A percentile compares a stretch with the other conserved stretches of the same genome.
Conservation (phyloP, 75 land plant species). For the Picea glauca region DNA sequence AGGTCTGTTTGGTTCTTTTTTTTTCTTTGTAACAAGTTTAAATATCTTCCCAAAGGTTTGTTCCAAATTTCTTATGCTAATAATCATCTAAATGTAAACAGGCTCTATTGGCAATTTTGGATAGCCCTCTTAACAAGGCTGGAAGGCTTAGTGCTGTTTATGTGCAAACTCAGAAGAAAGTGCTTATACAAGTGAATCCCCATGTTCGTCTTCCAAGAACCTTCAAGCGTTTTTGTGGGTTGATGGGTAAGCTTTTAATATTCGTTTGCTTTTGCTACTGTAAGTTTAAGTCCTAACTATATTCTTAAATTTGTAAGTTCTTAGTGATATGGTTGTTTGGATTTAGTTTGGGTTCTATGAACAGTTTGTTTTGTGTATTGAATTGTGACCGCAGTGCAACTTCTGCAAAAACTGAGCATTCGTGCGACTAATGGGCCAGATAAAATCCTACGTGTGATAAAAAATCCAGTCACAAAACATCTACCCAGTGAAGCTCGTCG, state of each 20-base stretch:
- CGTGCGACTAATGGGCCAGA: constrained; percentile 81
- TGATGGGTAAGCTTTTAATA: constrained; percentile 72
- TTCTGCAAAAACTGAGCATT: constrained; percentile 77
- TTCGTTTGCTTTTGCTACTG: neutral
- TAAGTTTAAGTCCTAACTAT: neutral
- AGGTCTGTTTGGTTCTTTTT: constrained; percentile 27
- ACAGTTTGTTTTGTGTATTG: neutral
- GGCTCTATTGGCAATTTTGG: constrained; percentile 87
- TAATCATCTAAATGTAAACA: constrained; percentile 15
- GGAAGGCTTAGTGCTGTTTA: constrained; percentile 74
- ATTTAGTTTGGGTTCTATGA: neutral
- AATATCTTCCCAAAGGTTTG: neutral
- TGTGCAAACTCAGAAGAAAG: constrained; percentile 77
- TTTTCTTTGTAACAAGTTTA: neutral
- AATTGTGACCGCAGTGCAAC: constrained; percentile 65
- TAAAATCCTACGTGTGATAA: constrained; percentile 74
- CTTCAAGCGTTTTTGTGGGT: constrained; percentile 78
- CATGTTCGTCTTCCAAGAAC: constrained; percentile 94
- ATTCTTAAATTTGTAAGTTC: neutral
- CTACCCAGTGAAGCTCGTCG: constrained; percentile 76
- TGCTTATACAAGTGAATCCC: constrained; percentile 85
- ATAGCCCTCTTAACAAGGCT: constrained; percentile 88
- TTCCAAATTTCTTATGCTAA: neutral
- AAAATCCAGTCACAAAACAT: constrained; percentile 87
- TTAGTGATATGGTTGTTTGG: neutral